phyloP scores from a whole-genome alignment of 2,329 filamentous ascomycete species.

The Venturia aucupariae region DNA sequence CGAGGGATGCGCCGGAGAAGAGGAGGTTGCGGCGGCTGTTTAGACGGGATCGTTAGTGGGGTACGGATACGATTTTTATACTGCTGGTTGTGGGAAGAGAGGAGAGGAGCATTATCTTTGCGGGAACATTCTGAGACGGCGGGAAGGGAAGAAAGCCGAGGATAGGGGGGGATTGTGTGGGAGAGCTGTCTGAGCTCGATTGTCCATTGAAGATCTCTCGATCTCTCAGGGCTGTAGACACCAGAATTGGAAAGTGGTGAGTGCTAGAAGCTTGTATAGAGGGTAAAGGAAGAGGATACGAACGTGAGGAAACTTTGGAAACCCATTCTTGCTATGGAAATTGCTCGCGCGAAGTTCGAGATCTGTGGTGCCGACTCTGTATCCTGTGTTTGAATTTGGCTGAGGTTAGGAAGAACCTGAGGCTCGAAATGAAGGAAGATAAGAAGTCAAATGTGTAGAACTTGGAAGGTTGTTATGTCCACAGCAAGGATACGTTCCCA shows the following conservation, averaged over 20 bases:
- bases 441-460: too few relatives aligned
- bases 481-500: not conserved
- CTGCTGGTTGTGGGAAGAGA: not conserved
- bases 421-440: not conserved
- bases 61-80: too few relatives aligned
- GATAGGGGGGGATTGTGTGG: not conserved
- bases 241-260: too few relatives aligned
- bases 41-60: not conserved
- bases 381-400: not conserved
- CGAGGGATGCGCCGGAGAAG: not conserved
- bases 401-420: not conserved
- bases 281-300: not conserved
- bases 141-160: not conserved
- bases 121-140: not conserved
- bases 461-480: not conserved
- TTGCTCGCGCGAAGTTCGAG: not conserved
- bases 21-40: constrained; percentile 1
- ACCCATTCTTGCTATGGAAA: not conserved
- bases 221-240: too few relatives aligned
- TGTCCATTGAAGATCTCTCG: too few relatives aligned
- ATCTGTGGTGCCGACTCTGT: not conserved
- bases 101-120: too few relatives aligned
- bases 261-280: not conserved
- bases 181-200: too few relatives aligned
- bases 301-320: constrained; percentile 1